Percentiles rank a stretch among this genome's conserved stretches.
Conservation (phyloP, 108 stramenopile species). For the Nitzschia sp. region DNA sequence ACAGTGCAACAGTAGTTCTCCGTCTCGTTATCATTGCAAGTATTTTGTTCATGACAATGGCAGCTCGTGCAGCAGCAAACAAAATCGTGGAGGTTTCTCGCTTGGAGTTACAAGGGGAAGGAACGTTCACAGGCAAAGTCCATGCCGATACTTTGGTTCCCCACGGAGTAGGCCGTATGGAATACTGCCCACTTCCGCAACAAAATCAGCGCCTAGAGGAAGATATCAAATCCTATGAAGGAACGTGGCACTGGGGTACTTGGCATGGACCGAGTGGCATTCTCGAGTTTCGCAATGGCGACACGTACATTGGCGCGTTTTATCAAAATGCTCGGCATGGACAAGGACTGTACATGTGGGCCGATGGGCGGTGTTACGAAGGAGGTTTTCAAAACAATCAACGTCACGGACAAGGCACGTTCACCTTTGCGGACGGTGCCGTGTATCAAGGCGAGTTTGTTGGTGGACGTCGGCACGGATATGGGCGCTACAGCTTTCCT, state of each 20-base stretch:
- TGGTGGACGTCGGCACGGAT: conserved; percentile 11
- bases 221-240: conserved; percentile 49
- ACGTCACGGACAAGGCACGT: conserved; percentile 29
- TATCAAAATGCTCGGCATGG: conserved; percentile 42
- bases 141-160: conserved; percentile 26
- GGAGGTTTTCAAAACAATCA: conserved; percentile 30
- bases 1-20: too few relatives aligned
- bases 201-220: conserved; percentile 45
- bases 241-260: conserved; percentile 34
- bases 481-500: conserved; percentile 14
- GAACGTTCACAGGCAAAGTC: conserved; percentile 36
- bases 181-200: not conserved
- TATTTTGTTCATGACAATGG: too few relatives aligned
- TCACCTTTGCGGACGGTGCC: conserved; percentile 33
- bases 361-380: conserved; percentile 36
- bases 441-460: conserved; percentile 36
- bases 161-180: conserved; percentile 44
- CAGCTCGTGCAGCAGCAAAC: too few relatives aligned
- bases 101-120: conserved; percentile 3
- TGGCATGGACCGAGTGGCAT: conserved; percentile 32
- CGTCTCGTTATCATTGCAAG: too few relatives aligned
- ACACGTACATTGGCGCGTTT: conserved; percentile 45
- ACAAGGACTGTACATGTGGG: conserved; percentile 31
- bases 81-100: not conserved
- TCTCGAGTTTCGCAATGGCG: conserved; percentile 30